Conservation (phyloP, 768 basidiomycete genomes). For the Thelephora aurantiotincta region DNA sequence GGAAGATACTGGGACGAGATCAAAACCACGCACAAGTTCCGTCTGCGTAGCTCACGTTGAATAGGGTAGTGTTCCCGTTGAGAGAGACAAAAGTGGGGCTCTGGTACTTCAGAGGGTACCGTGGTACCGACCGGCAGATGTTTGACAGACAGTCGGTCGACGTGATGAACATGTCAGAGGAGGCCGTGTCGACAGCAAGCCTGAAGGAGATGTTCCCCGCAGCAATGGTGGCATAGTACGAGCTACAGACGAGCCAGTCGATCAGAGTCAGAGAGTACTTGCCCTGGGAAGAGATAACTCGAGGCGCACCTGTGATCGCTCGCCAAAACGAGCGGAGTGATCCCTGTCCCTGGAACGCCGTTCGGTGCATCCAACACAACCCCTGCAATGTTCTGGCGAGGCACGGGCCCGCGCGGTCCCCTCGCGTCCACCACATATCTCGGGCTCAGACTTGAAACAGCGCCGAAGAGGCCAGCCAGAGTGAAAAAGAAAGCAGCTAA, state of each 20-base stretch:
- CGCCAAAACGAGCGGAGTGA: background rate
- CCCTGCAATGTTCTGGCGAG: background rate
- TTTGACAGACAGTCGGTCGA: constrained; percentile 45
- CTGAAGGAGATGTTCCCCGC: constrained; percentile 53
- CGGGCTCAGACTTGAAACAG: background rate
- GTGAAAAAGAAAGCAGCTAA: background rate
- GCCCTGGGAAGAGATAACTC: background rate
- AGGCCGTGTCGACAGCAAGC: constrained; percentile 61
- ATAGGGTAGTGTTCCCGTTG: constrained; percentile 45
- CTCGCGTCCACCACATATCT: background rate
- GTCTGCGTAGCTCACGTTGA: constrained; percentile 52
- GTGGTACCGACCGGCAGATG: constrained; percentile 46
- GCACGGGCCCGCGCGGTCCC: background rate
- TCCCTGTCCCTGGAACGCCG: background rate
- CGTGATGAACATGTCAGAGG: constrained; percentile 57
- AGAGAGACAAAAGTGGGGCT: constrained; percentile 53
- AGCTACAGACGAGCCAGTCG: constrained; percentile 23
- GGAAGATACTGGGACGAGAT: background rate
- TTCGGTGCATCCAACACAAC: background rate
- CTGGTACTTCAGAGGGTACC: constrained; percentile 51
- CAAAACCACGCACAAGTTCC: constrained; percentile 39
- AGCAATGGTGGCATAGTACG: constrained; percentile 51
- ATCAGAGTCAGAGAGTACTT: constrained; percentile 1
- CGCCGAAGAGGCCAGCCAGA: background rate
- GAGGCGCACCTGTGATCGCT: background rate